Evolutionary conservation across 305 asterid genomes (phyloP), one percentile per base, ranked within the genome.

Genomic region (Plantago lanceolata): DNA sequence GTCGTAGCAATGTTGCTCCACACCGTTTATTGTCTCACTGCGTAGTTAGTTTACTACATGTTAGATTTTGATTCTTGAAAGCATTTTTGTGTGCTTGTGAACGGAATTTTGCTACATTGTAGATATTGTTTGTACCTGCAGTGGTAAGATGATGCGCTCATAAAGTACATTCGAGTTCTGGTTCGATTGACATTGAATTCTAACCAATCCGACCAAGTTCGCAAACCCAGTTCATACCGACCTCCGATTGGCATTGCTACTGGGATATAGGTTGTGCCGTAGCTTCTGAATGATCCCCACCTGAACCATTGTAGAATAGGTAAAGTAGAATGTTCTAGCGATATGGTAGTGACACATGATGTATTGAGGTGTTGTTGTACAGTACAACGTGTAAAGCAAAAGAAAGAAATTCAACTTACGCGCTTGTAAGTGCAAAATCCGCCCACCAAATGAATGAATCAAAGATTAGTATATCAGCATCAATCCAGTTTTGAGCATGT

Each of bases 401-500:
- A 6, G 18, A 3, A 17, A 44, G 2, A 13, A 20, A 20, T 60
- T 21, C 14, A 21, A 76, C 90, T 63, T 75, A 88, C 91, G 79
- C 26, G 70, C 82, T 61, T 58, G 78, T 78, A 65, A 83, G 20
- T 62, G 59, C 65, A 15, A 78, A 77, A 50, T 56, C 66, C 37
- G 78, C 45, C 96, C 96, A 88, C 96, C 96, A 82, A 1, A 73
- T 21, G 44, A 76, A 82, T 15, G 92, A 67, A 71, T 75, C 79
- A 37, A 88, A 88, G 6, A 88, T 71, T 17, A 88, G 85, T 33
- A 88, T 72, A 63, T 88, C 94, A 6, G 94, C 94, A 74, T 85
- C 84, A 7, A 55, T 71, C 95, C 95, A 86, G 15, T 81, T 75
- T 48, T 72, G 77, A 1, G 82, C 93, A 37, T 85, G 96, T 26